phyloP scores from a whole-genome alignment of 164 flowering plant genomes.

The Macadamia integrifolia region DNA sequence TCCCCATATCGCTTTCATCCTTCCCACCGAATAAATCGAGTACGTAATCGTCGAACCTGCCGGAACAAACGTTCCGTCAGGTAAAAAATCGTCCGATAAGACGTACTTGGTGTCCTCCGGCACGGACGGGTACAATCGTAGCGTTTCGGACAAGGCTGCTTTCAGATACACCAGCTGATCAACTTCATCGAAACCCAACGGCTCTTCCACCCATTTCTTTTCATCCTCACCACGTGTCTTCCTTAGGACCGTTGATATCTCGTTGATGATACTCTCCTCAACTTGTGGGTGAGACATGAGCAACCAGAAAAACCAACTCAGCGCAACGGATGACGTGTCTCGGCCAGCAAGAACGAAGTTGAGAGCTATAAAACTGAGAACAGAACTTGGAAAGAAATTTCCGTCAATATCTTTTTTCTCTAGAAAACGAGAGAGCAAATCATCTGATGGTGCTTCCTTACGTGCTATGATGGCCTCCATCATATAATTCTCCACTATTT shows the following conservation, averaged over 20 bases:
- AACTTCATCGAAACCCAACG: slow-evolving; percentile 67
- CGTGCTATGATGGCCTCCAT: slow-evolving; percentile 49
- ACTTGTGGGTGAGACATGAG: slow-evolving; percentile 55
- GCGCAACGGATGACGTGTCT: slow-evolving; percentile 88
- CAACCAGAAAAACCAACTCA: slow-evolving; percentile 85
- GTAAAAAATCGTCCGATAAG: slow-evolving; percentile 57
- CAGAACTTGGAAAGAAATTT: slow-evolving; percentile 34
- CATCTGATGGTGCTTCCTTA: slow-evolving; percentile 59
- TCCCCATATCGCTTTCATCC: slow-evolving; percentile 83
- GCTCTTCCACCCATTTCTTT: slow-evolving; percentile 52
- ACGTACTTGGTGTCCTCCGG: slow-evolving; percentile 80
- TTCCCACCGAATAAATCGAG: slow-evolving; percentile 75
- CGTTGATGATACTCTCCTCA: slow-evolving; percentile 55
- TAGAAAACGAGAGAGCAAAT: slow-evolving; percentile 70
- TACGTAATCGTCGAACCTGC: slow-evolving; percentile 78
- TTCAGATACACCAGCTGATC: slow-evolving; percentile 62
- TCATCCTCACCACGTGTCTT: slow-evolving; percentile 59
- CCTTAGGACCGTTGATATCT: slow-evolving; percentile 41
- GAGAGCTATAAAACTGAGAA: slow-evolving; percentile 69
- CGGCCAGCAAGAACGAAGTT: slow-evolving; percentile 91
- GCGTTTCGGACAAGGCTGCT: slow-evolving; percentile 76
- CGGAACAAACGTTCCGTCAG: slow-evolving; percentile 66
- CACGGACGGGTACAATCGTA: slow-evolving; percentile 83
- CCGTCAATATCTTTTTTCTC: slow-evolving; percentile 60
- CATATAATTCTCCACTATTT: slow-evolving; percentile 60